A percentile compares a stretch with the other conserved stretches of the same genome.
Evolutionary conservation across 2,329 filamentous ascomycete genomes (phyloP).

Genomic region (Chalaropsis thielavioides): DNA sequence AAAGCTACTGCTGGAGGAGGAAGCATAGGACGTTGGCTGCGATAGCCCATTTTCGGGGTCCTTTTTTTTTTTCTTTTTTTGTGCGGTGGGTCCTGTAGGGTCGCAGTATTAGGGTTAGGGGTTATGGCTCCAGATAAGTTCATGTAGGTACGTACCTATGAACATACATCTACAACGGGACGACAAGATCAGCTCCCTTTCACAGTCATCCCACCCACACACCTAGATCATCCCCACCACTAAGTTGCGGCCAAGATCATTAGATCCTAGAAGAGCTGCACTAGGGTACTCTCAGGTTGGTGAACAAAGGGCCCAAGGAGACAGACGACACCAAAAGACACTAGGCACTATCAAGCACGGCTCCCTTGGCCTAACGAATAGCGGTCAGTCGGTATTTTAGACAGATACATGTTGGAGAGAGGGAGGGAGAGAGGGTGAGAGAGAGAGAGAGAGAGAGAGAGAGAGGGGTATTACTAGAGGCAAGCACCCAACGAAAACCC

Average conservation of each 20-base stretch:
- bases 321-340: not conserved
- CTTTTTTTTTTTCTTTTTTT: not conserved
- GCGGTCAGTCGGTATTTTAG: not conserved
- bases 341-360: too few species aligned
- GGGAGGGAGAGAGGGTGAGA: not conserved
- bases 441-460: not conserved
- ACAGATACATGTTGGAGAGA: not conserved
- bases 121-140: too few species aligned
- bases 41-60: not conserved
- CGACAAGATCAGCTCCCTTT: not conserved
- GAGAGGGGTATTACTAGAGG: not conserved
- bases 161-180: too few species aligned
- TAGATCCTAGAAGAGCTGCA: not conserved
- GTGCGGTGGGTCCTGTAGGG: not conserved
- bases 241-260: not conserved
- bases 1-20: not conserved
- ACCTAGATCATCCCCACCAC: not conserved
- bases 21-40: not conserved
- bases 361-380: not conserved
- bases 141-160: too few species aligned
- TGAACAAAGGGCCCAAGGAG: not conserved
- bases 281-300: constrained; percentile 3
- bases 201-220: not conserved
- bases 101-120: not conserved
- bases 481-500: not conserved